Conservation (phyloP, 768 basidiomycete genomes). For the Rhizopogon vesiculosus region DNA sequence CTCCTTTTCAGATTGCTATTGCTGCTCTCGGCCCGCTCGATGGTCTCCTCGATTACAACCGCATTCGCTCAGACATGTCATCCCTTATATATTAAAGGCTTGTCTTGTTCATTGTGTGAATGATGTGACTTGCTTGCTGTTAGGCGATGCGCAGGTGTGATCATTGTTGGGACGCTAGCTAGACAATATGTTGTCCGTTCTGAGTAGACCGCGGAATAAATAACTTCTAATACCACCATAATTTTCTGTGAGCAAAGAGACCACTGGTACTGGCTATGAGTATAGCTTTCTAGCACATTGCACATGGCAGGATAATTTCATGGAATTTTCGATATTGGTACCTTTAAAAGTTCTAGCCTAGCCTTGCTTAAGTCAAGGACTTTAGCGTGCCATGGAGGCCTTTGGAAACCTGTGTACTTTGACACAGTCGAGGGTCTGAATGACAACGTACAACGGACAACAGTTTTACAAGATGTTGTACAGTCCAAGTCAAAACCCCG, state of each 20-base stretch:
- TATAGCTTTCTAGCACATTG: too few relatives aligned
- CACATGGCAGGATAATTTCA: too few relatives aligned
- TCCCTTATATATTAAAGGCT: constrained; percentile 61
- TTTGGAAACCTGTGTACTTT: too few relatives aligned
- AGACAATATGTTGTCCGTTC: constrained; percentile 17
- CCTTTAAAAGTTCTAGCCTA: too few relatives aligned
- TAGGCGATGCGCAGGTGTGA: neutral
- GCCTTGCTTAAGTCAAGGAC: too few relatives aligned
- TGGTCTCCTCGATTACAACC: constrained; percentile 92
- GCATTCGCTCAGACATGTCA: constrained; percentile 79
- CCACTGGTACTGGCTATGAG: too few relatives aligned
- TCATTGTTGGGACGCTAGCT: constrained; percentile 8
- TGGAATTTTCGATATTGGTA: too few relatives aligned
- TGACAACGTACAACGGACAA: too few relatives aligned
- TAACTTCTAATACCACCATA: constrained; percentile 8
- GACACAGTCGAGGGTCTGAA: too few relatives aligned
- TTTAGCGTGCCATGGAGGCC: too few relatives aligned
- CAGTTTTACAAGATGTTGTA: neutral
- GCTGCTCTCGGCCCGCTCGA: constrained; percentile 90
- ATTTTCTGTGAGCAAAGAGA: neutral
- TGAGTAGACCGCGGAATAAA: constrained; percentile 18
- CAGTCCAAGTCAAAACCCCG: neutral
- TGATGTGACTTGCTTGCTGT: neutral
- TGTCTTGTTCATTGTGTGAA: neutral
- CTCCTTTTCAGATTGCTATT: constrained; percentile 59